A percentile compares a stretch with the other conserved stretches of the same genome.
phyloP scores from a whole-genome alignment of 139 green algal genomes.

The Tetradesmus obliquus region DNA sequence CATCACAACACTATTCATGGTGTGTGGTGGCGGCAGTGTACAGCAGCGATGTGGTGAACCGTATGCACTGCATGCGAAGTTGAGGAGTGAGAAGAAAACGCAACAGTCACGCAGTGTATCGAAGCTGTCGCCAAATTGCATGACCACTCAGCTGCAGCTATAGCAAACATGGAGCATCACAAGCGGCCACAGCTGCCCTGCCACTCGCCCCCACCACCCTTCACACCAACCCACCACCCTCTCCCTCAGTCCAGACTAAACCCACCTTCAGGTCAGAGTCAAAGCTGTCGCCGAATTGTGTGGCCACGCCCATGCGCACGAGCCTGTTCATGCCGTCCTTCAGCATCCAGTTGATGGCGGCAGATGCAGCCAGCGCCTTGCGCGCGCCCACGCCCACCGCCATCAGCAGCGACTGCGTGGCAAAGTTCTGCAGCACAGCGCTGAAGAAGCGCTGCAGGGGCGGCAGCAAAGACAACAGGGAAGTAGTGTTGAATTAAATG shows the following conservation, averaged over 20 bases:
- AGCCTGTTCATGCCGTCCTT: conserved; percentile 92
- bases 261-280: conserved; percentile 92
- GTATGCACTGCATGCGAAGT: no score
- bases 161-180: neutral
- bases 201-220: neutral
- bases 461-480: neutral
- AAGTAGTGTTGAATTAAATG: no score
- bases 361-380: conserved; percentile 73
- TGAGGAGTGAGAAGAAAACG: no score
- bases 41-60: no score
- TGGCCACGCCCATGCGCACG: conserved; percentile 84
- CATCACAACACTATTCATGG: no score
- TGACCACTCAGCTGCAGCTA: neutral
- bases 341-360: conserved; percentile 64
- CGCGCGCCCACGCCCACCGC: conserved; percentile 92
- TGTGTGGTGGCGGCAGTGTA: no score
- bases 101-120: no score
- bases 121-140: neutral
- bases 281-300: conserved; percentile 81
- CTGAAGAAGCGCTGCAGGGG: conserved; percentile 84
- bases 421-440: conserved; percentile 84
- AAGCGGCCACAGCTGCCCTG: neutral
- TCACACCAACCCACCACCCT: neutral
- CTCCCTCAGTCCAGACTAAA: neutral
- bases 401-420: conserved; percentile 89